Percentiles rank a stretch among this genome's conserved stretches.
Evolutionary conservation across 768 basidiomycete species (phyloP).

Genomic region (Boletus speciosus): DNA sequence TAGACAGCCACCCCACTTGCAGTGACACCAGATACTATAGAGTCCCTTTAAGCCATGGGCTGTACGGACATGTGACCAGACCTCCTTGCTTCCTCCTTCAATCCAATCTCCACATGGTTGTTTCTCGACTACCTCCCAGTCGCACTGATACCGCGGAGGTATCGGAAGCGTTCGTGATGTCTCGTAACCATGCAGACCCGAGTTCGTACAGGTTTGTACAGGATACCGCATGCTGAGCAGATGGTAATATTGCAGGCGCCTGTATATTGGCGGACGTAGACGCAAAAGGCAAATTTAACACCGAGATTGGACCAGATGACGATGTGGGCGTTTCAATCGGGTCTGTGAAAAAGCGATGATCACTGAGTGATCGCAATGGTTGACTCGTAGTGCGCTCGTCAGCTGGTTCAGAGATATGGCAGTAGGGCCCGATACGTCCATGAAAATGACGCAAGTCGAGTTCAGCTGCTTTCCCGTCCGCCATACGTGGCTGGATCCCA

Average conservation of each 20-base stretch:
- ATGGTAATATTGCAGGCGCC: not conserved
- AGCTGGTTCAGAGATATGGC: not conserved
- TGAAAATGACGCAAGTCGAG: not conserved
- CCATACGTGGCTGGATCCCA: not conserved
- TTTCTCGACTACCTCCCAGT: not conserved
- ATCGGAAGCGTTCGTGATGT: not conserved
- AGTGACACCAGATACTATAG: not conserved
- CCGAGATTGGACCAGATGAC: not conserved
- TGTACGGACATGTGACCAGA: conserved; percentile 9
- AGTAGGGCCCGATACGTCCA: not conserved
- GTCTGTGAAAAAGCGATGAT: not conserved
- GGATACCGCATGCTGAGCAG: not conserved
- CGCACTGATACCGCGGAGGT: conserved; percentile 2
- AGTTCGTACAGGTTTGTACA: not conserved
- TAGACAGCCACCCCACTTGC: conserved; percentile 9
- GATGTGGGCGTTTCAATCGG: not conserved
- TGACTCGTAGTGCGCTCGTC: not conserved
- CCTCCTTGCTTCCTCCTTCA: conserved; percentile 10
- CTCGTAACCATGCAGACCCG: not conserved
- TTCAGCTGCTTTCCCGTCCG: not conserved
- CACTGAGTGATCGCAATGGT: not conserved
- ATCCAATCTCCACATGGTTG: conserved; percentile 2
- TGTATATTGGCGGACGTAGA: not conserved
- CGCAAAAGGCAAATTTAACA: not conserved
- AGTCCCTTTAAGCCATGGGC: conserved; percentile 11